phyloP scores from a whole-genome alignment of 2,329 filamentous ascomycete species.

The Dryadomyces quercus-mongolicae region DNA sequence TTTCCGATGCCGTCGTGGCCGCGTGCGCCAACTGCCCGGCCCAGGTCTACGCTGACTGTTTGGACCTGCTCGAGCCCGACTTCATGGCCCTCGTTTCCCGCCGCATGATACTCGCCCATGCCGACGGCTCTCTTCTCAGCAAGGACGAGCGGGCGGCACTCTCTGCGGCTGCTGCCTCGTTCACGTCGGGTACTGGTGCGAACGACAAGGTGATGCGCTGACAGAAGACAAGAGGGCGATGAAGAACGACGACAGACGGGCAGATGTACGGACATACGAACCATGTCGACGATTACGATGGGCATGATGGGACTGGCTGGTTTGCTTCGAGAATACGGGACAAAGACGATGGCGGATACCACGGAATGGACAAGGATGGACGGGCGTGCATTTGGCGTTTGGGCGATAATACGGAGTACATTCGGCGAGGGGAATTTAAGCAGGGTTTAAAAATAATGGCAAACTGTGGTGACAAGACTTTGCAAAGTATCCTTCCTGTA shows the following conservation, averaged over 20 bases:
- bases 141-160: conserved; percentile 7
- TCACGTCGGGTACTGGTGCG: neutral
- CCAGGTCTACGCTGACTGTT: conserved; percentile 12
- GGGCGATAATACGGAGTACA: neutral
- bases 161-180: neutral
- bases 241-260: too few relatives aligned
- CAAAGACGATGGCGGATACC: too few relatives aligned
- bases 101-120: conserved; percentile 12
- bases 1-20: conserved; percentile 9
- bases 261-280: too few relatives aligned
- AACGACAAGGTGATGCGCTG: neutral
- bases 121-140: conserved; percentile 7
- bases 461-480: too few relatives aligned
- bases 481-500: too few relatives aligned
- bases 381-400: neutral
- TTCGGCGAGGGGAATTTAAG: neutral
- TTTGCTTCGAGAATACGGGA: too few relatives aligned
- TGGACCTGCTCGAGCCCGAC: conserved; percentile 10
- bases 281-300: too few relatives aligned
- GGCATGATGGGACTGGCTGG: too few relatives aligned
- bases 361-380: too few relatives aligned
- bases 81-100: conserved; percentile 13
- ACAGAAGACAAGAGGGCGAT: neutral
- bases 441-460: neutral
- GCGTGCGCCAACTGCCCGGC: conserved; percentile 13